phyloP scores from a whole-genome alignment of 176 grass and related monocot genomes.

The bread wheat (Triticum aestivum) region IWGSC_CS_RefSeq_v2.1 NC_057804.1:615131991-615132490 shows the following conservation, averaged over 20 bases:
- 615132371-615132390: not conserved
- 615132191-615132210: not conserved
- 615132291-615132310: not conserved
- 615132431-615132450: too few relatives aligned
- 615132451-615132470: too few relatives aligned
- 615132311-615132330: not conserved
- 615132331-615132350: not conserved
- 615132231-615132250: constrained; percentile 4
- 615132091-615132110: constrained; percentile 4
- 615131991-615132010: not conserved
- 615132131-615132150: constrained; percentile 6
- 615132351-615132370: not conserved
- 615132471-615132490: too few relatives aligned
- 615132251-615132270: not conserved
- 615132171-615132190: not conserved
- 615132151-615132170: not conserved
- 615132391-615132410: not conserved
- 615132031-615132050: not conserved
- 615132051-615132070: not conserved
- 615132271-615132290: not conserved
- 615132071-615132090: not conserved
- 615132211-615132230: constrained; percentile 11
- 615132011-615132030: not conserved
- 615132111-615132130: constrained; percentile 9
- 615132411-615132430: not conserved